Evolutionary conservation across 306 rosid genomes (phyloP), one percentile per base, ranked within the genome.

Genomic region (Vigna hirtella): DNA sequence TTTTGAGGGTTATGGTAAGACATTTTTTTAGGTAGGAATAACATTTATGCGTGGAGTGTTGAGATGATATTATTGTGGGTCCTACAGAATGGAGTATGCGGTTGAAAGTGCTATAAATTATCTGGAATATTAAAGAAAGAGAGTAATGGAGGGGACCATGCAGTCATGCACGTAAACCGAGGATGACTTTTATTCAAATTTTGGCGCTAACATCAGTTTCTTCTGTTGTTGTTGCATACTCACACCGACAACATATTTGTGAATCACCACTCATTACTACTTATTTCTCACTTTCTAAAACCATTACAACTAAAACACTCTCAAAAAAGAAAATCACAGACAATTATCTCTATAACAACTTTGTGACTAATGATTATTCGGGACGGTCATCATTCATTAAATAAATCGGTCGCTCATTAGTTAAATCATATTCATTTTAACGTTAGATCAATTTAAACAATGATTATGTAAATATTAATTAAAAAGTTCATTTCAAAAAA

Each of bases 101-200:
- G 2, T 26, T 26, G 28, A 26, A 26, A 26, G 73, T 79, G 73
- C 72, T 70, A 36, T 17, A 61, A 68, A 17, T 38, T 72, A 79
- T 14, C 4, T 70, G 63, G 53, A 77, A 40, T 66, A 40, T 65
- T 57, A 50, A 47, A 70, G 62, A 49, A 59, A 32, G 7, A 49
- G 10, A 4, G 24, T 11, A 32, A 50, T 24, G 66, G 32, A 45
- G 24, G 47, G 64, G 51, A 45, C 66, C 67, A 61, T 61, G 45
- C 66, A n/a, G 38, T 1, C 64, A 34, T 0, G 18, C 62, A 53
- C 62, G 48, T 7, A 53, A 74, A 45, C 24, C 40, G 74, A 74
- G 56, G 80, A 56, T 16, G 2, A 15, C 45, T 20, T 53, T 14
- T 70, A 18, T 76, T 82, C 67, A 43, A 62, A 82, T 28, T 40